Evolutionary conservation across 202 grass and related monocot species (phyloP), one percentile per base, ranked within the genome.

Genomic region (Schoenoplectus triqueter): DNA sequence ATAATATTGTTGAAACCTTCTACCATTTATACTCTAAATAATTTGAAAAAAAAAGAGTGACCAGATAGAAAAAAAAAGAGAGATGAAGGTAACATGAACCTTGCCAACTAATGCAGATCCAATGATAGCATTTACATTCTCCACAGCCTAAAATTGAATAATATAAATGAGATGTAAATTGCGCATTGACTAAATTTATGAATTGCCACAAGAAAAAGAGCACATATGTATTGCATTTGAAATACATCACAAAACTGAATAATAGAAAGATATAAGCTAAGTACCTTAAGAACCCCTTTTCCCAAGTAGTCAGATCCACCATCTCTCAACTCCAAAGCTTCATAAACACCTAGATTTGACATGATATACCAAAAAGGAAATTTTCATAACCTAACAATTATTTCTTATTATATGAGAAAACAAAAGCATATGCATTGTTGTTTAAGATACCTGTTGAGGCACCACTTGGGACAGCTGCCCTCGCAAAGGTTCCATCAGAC

Each of bases 301-400:
- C 92, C 95, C 85, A 97, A 15, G 84, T 97, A 97, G 62, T 97
- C 95, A 66, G 92, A 92, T 56, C 94, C 94, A 63, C 94, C 94
- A 69, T 97, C 94, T 89, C 94, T 91, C 84, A 97, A 79, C 64
- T 97, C 94, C 73, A 97, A 79, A 20, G 94, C 94, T 83, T 97
- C 94, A 70, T 97, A 97, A 15, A 97, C 85, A 89, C 94, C 94
- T 97, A 56, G 13, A 57, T 67, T 82, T 51, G 41, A 64, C 49
- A 69, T 3, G 3, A 15, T 21, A 67, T 52, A 66, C 54, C n/a
- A 56, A 82, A 46, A 19, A 31, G 31, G 31, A 31, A 31, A 31
- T 31, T 31, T 31, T 31, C 31, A 31, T 31, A 31, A 31, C 31
- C 31, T 31, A 31, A 31, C 31, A 31, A 31, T 31, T 31, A 31